These are phyloP conservation scores for Yarrowia sp. DNA, from an alignment of 805 yeast genomes.

Conservation along the genomic window DNA sequence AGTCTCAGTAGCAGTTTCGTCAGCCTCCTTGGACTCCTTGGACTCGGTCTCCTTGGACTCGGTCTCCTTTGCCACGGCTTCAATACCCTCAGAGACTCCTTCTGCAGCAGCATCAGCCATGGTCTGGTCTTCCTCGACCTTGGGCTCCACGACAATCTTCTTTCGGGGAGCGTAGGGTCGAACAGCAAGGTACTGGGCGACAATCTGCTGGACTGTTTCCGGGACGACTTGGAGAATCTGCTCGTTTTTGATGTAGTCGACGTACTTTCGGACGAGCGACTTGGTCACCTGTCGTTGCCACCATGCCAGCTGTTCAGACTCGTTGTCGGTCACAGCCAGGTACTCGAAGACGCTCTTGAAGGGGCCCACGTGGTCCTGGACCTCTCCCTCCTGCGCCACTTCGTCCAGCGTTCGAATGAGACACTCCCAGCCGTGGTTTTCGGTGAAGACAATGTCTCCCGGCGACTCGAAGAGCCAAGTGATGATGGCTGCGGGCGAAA, in stretches of 20 bases:
- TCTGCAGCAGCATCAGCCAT: neutral
- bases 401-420: constrained; percentile 26
- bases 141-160: neutral
- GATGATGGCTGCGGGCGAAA: constrained; percentile 44
- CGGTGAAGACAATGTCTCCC: constrained; percentile 35
- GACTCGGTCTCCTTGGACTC: neutral
- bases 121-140: neutral
- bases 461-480: constrained; percentile 37
- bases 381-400: neutral
- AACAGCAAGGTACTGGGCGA: neutral
- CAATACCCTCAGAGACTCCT: neutral
- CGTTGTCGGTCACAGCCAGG: neutral
- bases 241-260: neutral
- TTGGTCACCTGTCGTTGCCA: constrained; percentile 25
- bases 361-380: neutral
- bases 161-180: neutral
- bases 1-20: neutral
- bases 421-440: constrained; percentile 36
- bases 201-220: neutral
- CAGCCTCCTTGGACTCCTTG: neutral
- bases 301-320: constrained; percentile 26
- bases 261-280: constrained; percentile 7
- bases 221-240: neutral
- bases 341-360: constrained; percentile 1
- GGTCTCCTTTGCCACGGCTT: neutral